Evolutionary conservation across 345 rosid genomes (phyloP), one percentile per base, ranked within the genome.

Genomic region (Salix dunnii): DNA sequence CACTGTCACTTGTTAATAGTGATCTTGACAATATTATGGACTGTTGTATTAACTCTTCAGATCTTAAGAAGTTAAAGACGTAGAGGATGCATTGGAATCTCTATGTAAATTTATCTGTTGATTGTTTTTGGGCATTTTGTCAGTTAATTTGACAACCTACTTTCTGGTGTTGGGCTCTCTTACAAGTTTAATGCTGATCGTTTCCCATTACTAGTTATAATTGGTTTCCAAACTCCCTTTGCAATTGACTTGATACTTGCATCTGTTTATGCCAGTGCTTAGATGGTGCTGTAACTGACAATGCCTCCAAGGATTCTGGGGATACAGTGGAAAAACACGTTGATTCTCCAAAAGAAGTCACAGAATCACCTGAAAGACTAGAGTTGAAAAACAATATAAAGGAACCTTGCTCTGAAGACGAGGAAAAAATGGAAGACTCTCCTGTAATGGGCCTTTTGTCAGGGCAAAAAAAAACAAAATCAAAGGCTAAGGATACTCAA

Each of bases 381-480:
- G 73, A 84, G 71, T 77, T 82, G 55, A 86, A 81, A 76, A 87
- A 78, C 36, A 84, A 83, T 67, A 79, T 55, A 23, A 87, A 78
- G 73, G 90, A 86, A 62, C 69, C 76, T 70, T 46, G 53, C 70
- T 78, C 90, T 35, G 97, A 85, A 73, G 88, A 86, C 55, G 88
- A 78, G 18, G 92, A 85, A 67, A 90, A 86, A 79, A 78, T 88
- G 86, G 91, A 92, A 82, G 93, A 87, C 83, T 93, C 94, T 20
- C 97, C 96, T 33, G 93, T 87, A 21, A 83, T 88, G 88, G 94
- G 93, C 70, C 89, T 89, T 71, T 61, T 90, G 86, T 78, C 89
- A 2, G 90, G 85, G 27, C 68, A 79, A 13, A 84, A 74, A 49
- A 61, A 77, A 33, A 64, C 81, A 62, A 88, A 87, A 66, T 68